These are phyloP conservation scores for Paragyromitra xinjiangensis DNA, from an alignment of 495 filamentous ascomycete genomes.

Conservation along the genomic window DNA sequence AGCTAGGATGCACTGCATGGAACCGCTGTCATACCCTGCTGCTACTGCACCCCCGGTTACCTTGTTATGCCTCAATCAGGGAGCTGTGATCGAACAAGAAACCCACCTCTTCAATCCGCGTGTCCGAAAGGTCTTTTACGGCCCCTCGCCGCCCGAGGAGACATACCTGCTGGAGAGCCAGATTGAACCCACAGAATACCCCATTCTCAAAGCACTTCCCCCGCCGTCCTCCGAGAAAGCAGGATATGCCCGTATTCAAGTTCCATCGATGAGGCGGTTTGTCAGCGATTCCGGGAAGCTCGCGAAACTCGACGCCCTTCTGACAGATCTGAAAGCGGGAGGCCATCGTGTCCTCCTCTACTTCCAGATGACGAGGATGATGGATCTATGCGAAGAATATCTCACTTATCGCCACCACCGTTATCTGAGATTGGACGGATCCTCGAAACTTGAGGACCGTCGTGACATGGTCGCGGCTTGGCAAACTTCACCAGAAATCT, in stretches of 20 bases:
- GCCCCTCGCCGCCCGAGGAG: slow-evolving; percentile 72
- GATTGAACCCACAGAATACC: slow-evolving; percentile 70
- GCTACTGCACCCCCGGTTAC: slow-evolving; percentile 90
- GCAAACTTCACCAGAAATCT: slow-evolving; percentile 87
- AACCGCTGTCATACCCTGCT: slow-evolving; percentile 76
- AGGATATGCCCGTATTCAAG: slow-evolving; percentile 86
- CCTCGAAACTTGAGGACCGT: slow-evolving; percentile 97
- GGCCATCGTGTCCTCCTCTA: slow-evolving; percentile 97
- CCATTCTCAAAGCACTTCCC: slow-evolving; percentile 73
- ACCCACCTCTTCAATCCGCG: slow-evolving; percentile 79
- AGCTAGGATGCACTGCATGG: slow-evolving; percentile 76
- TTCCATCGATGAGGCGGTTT: slow-evolving; percentile 98
- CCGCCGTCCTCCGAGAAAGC: slow-evolving; percentile 78
- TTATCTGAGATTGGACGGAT: slow-evolving; percentile 95
- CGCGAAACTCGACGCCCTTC: slow-evolving; percentile 85
- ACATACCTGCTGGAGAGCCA: slow-evolving; percentile 75
- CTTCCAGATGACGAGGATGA: slow-evolving; percentile 99
- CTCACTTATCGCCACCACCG: slow-evolving; percentile 98
- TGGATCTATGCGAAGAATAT: slow-evolving; percentile 99
- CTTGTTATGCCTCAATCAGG: slow-evolving; percentile 75
- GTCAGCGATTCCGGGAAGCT: slow-evolving; percentile 98
- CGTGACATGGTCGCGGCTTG: slow-evolving; percentile 97
- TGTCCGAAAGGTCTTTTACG: slow-evolving; percentile 78
- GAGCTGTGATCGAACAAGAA: slow-evolving; percentile 71
- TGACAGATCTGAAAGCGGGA: slow-evolving; percentile 86